Evolutionary conservation across 2,329 filamentous ascomycete genomes (phyloP), one percentile per base, ranked within the genome.

Genomic region (Verticillium dahliae): DNA sequence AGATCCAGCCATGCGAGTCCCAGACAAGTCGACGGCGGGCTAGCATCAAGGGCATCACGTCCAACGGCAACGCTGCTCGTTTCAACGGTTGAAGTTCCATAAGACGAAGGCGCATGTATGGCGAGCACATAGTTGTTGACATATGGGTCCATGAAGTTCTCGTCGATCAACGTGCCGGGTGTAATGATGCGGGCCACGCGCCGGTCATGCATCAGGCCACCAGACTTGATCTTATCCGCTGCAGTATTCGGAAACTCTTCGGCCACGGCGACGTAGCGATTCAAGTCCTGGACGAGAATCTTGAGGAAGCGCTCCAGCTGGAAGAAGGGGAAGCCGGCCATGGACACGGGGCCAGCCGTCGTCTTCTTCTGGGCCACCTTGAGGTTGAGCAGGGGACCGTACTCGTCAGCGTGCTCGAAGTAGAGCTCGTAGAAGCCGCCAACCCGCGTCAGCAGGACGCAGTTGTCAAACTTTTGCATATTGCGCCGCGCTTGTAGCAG

Each of bases 341-440:
- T 98, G 6, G 93, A 79, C 18, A 99, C 91, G 27, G 85, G 84
- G 1, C 90, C 90, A 9, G 87, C 88, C 65, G 78, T 90, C n/a
- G 90, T 92, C 74, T 87, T 92, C 73, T 91, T 66, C 58, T 84
- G 84, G 2, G 90, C 88, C 60, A 96, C 87, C 74, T 97, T 98
- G 70, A 99, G 78, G 69, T 92, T 95, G 65, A 99, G 81, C 55
- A 96, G 79, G 1, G 92, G 90, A 1, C 90, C 94, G 73, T 90
- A 90, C 71, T 97, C 88, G 62, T 96, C 90, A 11, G 96, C 95
- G 73, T 99, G 93, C 69, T 96, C 90, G 74, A 98, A 96, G 77
- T 99, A 99, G 62, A 99, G 80, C 84, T 99, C 95, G 75, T 98
- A 99, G 76, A 99, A 99, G 63, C 93, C 89, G 61, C 95, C 95